Evolutionary conservation across 192 early-diverging fungal species (phyloP), one percentile per base, ranked within the genome.

Genomic region (Allomyces macrogynus): DNA sequence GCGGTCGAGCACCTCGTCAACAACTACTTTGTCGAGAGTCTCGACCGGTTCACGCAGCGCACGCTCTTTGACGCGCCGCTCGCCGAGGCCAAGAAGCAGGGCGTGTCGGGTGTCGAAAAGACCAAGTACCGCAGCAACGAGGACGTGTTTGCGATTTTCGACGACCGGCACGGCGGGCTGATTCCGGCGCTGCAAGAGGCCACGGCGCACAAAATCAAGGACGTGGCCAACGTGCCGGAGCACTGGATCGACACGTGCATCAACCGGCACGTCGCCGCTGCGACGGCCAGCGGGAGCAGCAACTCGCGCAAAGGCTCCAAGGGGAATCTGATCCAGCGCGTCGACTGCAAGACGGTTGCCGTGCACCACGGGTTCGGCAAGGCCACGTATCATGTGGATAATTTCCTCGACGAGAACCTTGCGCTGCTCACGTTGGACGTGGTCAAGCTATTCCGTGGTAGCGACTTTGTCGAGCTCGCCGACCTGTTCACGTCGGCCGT

Each of bases 1-100:
- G 20, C 1, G 16, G 16, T 57, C 49, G 16, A 57, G 49, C 16
- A n/a, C 3, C 49, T 57, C 12, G 16, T 57, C 49, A 57, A 57
- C 49, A 57, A 57, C 20, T 57, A 57, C 49, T 20, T 57, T 57
- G 12, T 88, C 74, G 92, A 97, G 73, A 82, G 91, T 63, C 73
- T 94, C 16, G 86, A 91, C 67, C 78, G 84, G 65, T 90, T 89
- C 66, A 71, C 83, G 65, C 75, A 82, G 62, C 79, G 82, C 60
- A 79, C 85, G 60, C 71, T 89, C 62, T 88, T 92, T n/a, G 49
- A 14, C 49, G 49, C 2, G 49, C 49, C 49, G 49, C 49, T 57
- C 3, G 49, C 12, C 3, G 16, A 57, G 12, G 49, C 49, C 49
- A n/a, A 57, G 49, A n/a, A 14, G 16, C 16, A 20, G 49, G 49